phyloP scores from a whole-genome alignment of 192 early-diverging fungal species.

The Gonapodya sp. region DNA sequence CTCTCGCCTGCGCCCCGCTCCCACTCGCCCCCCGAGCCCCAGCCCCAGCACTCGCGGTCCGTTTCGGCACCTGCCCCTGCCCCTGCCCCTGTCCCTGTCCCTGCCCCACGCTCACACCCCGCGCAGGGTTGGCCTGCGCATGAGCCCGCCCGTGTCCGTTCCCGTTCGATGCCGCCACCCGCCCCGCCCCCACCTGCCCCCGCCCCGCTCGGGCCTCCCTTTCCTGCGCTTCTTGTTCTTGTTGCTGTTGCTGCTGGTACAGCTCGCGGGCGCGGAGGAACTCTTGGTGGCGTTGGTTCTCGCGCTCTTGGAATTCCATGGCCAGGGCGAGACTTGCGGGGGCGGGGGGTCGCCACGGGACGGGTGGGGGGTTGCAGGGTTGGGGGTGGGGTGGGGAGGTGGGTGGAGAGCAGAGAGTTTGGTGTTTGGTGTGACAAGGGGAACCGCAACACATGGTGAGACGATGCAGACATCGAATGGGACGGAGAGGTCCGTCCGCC shows the following conservation, averaged over 20 bases:
- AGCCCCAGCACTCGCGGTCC: not conserved
- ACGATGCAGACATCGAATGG: too few relatives aligned
- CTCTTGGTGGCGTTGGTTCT: not conserved
- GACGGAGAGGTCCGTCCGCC: too few relatives aligned
- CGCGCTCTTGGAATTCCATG: not conserved
- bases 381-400: too few relatives aligned
- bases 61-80: not conserved
- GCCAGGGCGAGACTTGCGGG: constrained; percentile 5
- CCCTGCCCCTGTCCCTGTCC: not conserved
- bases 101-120: too few relatives aligned
- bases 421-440: too few relatives aligned
- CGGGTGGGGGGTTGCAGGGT: not conserved
- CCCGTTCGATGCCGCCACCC: not conserved
- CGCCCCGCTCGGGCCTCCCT: too few relatives aligned
- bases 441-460: too few relatives aligned
- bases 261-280: not conserved
- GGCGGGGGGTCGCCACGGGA: not conserved
- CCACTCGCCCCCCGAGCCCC: not conserved
- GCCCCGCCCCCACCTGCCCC: not conserved
- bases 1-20: not conserved
- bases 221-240: not conserved
- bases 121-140: too few relatives aligned
- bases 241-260: not conserved
- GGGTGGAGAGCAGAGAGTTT: too few relatives aligned
- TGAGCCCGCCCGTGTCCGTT: too few relatives aligned